These are phyloP conservation scores for Curvularia lunata DNA, from an alignment of 2,329 filamentous ascomycete genomes.

Conservation along the genomic window DNA sequence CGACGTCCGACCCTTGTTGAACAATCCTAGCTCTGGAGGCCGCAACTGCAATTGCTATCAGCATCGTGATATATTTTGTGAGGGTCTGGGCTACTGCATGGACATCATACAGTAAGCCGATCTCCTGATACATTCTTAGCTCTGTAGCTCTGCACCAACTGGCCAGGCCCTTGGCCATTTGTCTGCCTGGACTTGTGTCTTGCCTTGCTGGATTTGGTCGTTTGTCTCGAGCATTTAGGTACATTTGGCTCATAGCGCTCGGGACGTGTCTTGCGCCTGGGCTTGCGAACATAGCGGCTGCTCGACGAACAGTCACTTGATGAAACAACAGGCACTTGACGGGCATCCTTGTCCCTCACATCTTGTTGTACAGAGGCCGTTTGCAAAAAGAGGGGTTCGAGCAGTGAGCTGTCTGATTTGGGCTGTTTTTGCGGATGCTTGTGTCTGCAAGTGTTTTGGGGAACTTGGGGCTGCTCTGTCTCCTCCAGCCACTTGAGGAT, in stretches of 20 bases:
- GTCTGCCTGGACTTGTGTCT: constrained; percentile 47
- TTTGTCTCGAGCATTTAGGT: constrained; percentile 24
- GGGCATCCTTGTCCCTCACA: constrained; percentile 17
- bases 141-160: constrained; percentile 52
- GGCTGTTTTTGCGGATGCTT: constrained; percentile 43
- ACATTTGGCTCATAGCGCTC: constrained; percentile 52
- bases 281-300: constrained; percentile 51
- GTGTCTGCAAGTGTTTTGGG: constrained; percentile 28
- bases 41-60: constrained; percentile 52
- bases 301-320: constrained; percentile 22
- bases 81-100: constrained; percentile 5
- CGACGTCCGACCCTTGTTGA: constrained; percentile 58
- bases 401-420: constrained; percentile 51
- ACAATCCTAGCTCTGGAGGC: constrained; percentile 53
- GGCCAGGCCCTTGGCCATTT: constrained; percentile 44
- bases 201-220: constrained; percentile 40
- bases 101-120: constrained; percentile 55
- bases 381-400: constrained; percentile 28
- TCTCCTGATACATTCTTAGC: constrained; percentile 54
- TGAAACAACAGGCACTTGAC: constrained; percentile 24
- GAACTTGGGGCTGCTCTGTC: constrained; percentile 45
- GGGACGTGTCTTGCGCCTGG: constrained; percentile 55
- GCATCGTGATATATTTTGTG: constrained; percentile 12
- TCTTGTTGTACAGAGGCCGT: constrained; percentile 16
- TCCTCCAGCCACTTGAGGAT: constrained; percentile 55